Evolutionary conservation across 306 rosid species (phyloP).

Genomic region (Cicer cuneatum): DNA sequence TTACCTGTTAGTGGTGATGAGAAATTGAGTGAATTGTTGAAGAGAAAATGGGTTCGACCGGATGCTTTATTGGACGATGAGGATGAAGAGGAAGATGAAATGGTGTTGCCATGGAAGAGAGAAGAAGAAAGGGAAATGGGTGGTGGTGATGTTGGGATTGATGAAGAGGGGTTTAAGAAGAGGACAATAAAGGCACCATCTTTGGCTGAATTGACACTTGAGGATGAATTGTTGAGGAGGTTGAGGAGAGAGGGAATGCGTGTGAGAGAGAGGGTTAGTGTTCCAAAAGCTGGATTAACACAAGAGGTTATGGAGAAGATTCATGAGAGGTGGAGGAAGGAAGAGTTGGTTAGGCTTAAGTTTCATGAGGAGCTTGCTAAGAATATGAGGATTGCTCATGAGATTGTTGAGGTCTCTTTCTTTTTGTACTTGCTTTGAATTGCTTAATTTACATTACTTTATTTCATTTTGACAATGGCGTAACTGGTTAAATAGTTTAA

Average conservation of each 20-base stretch:
- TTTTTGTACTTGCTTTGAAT: not conserved
- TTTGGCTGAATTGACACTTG: conserved; percentile 88
- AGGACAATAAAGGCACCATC: conserved; percentile 43
- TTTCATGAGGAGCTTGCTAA: conserved; percentile 91
- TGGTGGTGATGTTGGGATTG: conserved; percentile 43
- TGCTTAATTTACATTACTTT: not conserved
- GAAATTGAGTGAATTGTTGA: conserved; percentile 75
- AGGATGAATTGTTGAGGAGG: conserved; percentile 87
- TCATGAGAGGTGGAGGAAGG: conserved; percentile 85
- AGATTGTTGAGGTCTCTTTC: conserved; percentile 75
- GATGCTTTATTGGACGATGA: conserved; percentile 45
- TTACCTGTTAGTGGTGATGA: conserved; percentile 72
- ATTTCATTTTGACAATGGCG: not conserved
- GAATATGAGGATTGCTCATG: conserved; percentile 91
- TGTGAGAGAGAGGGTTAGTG: conserved; percentile 70
- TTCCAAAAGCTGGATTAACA: conserved; percentile 91
- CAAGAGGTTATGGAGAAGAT: conserved; percentile 87
- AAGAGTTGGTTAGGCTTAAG: conserved; percentile 93
- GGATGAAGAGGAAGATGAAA: conserved; percentile 48
- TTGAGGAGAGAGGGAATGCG: conserved; percentile 86
- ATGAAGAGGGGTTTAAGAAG: conserved; percentile 66
- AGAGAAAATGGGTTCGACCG: conserved; percentile 79
- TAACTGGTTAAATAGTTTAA: not conserved
- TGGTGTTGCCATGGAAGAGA: conserved; percentile 53
- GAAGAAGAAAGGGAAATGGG: conserved; percentile 52